A percentile compares a stretch with the other conserved stretches of the same genome.
Evolutionary conservation across 306 rosid genomes (phyloP).

Genomic region (Casuarina glauca): DNA sequence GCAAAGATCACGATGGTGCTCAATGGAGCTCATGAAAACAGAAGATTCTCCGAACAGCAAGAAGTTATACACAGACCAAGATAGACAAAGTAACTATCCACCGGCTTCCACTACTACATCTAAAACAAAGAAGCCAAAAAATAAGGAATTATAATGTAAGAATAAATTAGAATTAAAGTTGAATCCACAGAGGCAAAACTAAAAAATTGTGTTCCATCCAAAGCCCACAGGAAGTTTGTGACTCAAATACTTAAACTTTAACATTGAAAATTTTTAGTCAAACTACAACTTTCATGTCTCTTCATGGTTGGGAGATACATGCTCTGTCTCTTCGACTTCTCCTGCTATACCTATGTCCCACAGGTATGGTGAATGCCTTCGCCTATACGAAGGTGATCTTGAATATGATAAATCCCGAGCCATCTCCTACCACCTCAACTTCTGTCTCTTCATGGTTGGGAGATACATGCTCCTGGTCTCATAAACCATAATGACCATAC

Average conservation of each 20-base stretch:
- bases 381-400: conserved; percentile 80
- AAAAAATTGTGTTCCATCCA: conserved; percentile 16
- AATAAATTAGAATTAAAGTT: conserved; percentile 29
- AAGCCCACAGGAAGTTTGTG: conserved; percentile 9
- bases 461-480: no score
- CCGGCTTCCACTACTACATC: conserved; percentile 41
- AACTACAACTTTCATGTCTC: conserved; percentile 13
- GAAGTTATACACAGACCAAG: conserved; percentile 37
- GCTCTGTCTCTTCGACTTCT: conserved; percentile 51
- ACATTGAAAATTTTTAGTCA: conserved; percentile 20
- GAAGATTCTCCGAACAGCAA: conserved; percentile 35
- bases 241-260: conserved; percentile 32
- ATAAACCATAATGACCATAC: neutral
- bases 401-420: conserved; percentile 86
- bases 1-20: conserved; percentile 31
- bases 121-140: conserved; percentile 32
- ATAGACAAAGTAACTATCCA: conserved; percentile 34
- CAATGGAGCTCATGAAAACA: conserved; percentile 42
- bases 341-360: conserved; percentile 66
- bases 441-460: neutral
- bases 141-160: conserved; percentile 28
- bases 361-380: conserved; percentile 84
- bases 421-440: conserved; percentile 54
- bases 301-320: conserved; percentile 5
- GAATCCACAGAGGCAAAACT: neutral